These are phyloP conservation scores for Brassica napus DNA, from an alignment of 345 rosid genomes.

Conservation along the genomic window Da-Ae NC_063440.1:25360501-25361000, in stretches of 20 bases:
- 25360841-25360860: not conserved
- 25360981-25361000: constrained; percentile 14
- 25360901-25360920: constrained; percentile 74
- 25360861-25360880: constrained; percentile 51
- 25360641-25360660: constrained; percentile 47
- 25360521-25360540: constrained; percentile 70
- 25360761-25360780: constrained; percentile 68
- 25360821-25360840: not conserved
- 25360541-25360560: constrained; percentile 87
- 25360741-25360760: constrained; percentile 91
- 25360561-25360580: constrained; percentile 87
- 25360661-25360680: constrained; percentile 58
- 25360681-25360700: constrained; percentile 39
- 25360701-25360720: constrained; percentile 51
- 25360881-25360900: constrained; percentile 49
- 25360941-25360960: constrained; percentile 38
- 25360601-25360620: constrained; percentile 78
- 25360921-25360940: constrained; percentile 64
- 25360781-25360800: constrained; percentile 32
- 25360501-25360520: not conserved
- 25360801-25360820: constrained; percentile 1
- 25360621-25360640: constrained; percentile 61
- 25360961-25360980: constrained; percentile 9
- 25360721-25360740: constrained; percentile 60
- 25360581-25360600: constrained; percentile 64